Base-by-base conservation (phyloP, 345 rosid species). In the Lepidium sativum region DNA sequence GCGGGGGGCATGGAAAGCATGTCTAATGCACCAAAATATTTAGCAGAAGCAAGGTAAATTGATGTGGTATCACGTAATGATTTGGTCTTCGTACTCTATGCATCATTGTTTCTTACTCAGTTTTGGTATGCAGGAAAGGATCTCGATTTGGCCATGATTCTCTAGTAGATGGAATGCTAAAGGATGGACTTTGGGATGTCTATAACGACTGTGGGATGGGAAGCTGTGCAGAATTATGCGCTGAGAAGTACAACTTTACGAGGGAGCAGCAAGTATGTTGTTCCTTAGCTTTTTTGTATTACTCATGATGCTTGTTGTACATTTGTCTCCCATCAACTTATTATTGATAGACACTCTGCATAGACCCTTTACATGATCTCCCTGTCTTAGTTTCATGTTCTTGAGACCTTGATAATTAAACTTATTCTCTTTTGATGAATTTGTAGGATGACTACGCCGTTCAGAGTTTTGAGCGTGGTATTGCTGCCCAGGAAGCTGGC, bases 1-100 rank as follows among this genome's bases (percentile, higher is more conserved):
- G 89, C 99, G 17, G 99, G 97, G 68, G 99, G 99, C 77, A 94
- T 88, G 97, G 97, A 94, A 75, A 91, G 84, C 84, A 94, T 94
- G 97, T 94, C 99, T 7, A 94, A 84, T 71, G 86, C 67, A n/a
- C 99, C 96, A 15, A 94, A 94, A 60, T 94, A 94, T 69, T 40
- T 94, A 39, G 86, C 87, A 25, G 97, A 91, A 77, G 99, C 96
- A 41, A 90, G 99, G 99, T 87, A 74, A 31, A 41, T 34, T 56
- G 45, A 49, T 34, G 14, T 9, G 67, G 33, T 48, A 23, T 11
- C 5, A 32, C 15, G 9, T 54, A 25, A n/a, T 17, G 42, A 8
- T 42, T 63, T 57, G 41, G 25, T 37, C 20, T 16, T 54, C 5
- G 3, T 69, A 41, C 21, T 21, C 14, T 60, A 31, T n/a, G 37